Percentiles rank a stretch among this genome's conserved stretches.
These are phyloP conservation scores for Psidium guajava DNA, from an alignment of 345 rosid species.

Conservation along the genomic window DNA sequence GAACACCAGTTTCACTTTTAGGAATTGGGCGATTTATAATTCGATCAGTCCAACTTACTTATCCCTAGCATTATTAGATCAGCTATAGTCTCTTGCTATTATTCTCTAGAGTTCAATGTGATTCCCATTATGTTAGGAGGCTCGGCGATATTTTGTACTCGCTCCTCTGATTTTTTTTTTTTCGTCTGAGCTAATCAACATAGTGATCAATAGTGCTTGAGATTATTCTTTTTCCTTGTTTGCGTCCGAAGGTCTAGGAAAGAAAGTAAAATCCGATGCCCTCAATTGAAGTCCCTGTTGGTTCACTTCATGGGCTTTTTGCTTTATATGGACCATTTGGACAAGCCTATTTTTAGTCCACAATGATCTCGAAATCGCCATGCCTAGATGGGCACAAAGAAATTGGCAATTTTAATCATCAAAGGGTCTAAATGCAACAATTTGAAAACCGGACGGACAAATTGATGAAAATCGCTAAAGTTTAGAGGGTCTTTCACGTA, in stretches of 20 bases:
- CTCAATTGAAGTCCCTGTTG: neutral
- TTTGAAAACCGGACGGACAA: neutral
- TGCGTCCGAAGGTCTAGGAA: neutral
- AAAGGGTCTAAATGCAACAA: neutral
- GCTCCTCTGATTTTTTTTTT: too few species aligned
- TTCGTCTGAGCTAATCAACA: neutral
- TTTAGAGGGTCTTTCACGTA: neutral
- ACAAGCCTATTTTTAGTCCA: neutral
- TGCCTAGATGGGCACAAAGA: neutral
- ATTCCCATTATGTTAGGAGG: too few species aligned
- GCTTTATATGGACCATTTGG: neutral
- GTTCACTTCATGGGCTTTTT: neutral
- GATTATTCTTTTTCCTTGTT: neutral
- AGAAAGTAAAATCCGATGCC: neutral
- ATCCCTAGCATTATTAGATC: neutral
- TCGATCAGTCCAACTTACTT: too few species aligned
- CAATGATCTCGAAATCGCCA: neutral
- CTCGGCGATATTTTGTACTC: too few species aligned
- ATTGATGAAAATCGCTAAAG: neutral
- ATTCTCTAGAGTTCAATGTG: neutral
- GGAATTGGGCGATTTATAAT: too few species aligned
- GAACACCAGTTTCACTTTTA: too few species aligned
- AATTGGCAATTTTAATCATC: neutral
- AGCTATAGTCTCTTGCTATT: neutral
- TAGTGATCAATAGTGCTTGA: neutral